A percentile compares a stretch with the other conserved stretches of the same genome.
Conservation (phyloP, 108 stramenopile genomes). For the Conticribra weissflogii region DNA sequence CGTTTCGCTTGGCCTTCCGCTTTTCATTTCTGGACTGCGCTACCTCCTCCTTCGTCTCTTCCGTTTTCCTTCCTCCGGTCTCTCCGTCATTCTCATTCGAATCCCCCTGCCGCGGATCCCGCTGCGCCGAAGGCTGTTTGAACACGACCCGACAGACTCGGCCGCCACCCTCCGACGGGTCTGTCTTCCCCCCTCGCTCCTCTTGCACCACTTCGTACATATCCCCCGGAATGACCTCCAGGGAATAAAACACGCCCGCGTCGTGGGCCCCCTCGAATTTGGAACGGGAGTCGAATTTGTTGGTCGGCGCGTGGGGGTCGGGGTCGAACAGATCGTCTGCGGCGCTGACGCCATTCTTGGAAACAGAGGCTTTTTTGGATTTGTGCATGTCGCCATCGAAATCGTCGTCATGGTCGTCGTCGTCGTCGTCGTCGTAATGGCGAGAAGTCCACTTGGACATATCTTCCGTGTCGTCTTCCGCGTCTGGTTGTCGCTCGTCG, state of each 20-base stretch:
- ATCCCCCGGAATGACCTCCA: constrained; percentile 66
- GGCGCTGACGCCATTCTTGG: not conserved
- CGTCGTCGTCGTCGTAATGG: constrained; percentile 22
- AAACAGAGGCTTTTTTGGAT: not conserved
- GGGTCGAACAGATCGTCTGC: constrained; percentile 19
- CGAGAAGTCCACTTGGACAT: constrained; percentile 26
- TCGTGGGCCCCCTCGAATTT: constrained; percentile 24
- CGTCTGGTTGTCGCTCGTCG: not conserved
- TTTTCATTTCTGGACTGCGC: constrained; percentile 9
- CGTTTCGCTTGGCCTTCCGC: constrained; percentile 10
- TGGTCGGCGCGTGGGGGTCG: not conserved
- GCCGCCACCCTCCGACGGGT: not conserved
- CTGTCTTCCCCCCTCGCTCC: not conserved
- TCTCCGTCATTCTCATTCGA: constrained; percentile 8
- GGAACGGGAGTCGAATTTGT: not conserved
- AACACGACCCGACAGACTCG: too few species aligned
- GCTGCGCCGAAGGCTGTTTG: not conserved
- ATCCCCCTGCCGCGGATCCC: too few species aligned
- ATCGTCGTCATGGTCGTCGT: constrained; percentile 1
- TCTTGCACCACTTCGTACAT: constrained; percentile 40
- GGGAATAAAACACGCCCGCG: constrained; percentile 61
- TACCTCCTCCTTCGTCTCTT: not conserved
- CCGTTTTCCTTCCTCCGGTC: not conserved
- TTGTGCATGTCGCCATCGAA: not conserved
- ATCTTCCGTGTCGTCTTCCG: constrained; percentile 8